Conservation (phyloP, 176 grass and related monocot genomes). For the Cenchrus fungigraminus region DNA sequence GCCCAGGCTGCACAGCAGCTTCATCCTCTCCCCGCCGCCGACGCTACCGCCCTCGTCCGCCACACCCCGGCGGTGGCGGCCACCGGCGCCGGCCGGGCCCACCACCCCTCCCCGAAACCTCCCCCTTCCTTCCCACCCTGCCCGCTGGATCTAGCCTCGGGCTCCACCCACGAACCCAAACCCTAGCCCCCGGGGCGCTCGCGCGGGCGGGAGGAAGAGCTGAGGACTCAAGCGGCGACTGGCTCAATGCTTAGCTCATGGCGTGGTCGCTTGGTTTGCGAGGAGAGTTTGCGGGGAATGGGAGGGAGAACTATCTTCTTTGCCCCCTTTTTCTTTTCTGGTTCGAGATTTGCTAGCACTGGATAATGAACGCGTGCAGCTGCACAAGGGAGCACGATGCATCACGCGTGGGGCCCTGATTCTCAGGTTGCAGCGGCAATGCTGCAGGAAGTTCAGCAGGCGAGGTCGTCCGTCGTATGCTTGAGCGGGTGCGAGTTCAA, state of each 20-base stretch:
- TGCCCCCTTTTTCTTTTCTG: no score
- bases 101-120: not conserved
- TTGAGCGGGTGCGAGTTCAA: no score
- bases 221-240: slow-evolving; percentile 26
- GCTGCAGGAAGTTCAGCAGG: no score
- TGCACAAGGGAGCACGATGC: no score
- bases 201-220: not conserved
- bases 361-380: no score
- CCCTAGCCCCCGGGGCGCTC: not conserved
- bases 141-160: slow-evolving; percentile 44
- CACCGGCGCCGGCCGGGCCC: slow-evolving; percentile 40
- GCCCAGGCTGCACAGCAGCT: slow-evolving; percentile 84
- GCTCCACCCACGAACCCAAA: slow-evolving; percentile 36
- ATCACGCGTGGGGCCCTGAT: no score
- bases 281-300: slow-evolving; percentile 32
- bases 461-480: no score
- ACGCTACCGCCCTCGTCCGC: slow-evolving; percentile 26
- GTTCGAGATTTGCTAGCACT: no score
- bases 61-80: slow-evolving; percentile 49
- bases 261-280: slow-evolving; percentile 26
- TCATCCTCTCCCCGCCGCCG: slow-evolving; percentile 51
- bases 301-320: not conserved
- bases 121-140: not conserved
- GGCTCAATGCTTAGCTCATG: slow-evolving; percentile 40
- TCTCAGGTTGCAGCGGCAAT: no score